Base-by-base conservation (phyloP, 495 filamentous ascomycete species). In the Aspergillus avenaceus region DNA sequence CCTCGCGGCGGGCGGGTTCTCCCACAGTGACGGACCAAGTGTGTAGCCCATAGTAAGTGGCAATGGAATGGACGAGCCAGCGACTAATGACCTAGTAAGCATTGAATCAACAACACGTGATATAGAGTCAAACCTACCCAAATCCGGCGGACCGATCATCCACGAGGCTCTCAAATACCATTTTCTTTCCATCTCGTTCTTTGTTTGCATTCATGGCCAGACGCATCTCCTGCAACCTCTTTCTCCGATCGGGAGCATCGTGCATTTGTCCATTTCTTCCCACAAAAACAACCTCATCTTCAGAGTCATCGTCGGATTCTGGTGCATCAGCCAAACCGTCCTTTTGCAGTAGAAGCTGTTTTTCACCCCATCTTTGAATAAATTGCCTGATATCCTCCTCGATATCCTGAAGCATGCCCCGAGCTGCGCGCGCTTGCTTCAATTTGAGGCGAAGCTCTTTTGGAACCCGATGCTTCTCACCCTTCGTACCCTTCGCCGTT, bases 261-360 rank as follows among this genome's bases (percentile, higher is more conserved):
- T 82, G 82, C 84, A 84, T 88, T 47, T 72, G 75, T 5, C 87
- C 85, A 58, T 88, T 84, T 4, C 87, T 75, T 1, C 90, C 91
- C 8, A 96, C 84, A 64, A 96, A 97, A 3, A 97, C 90, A 55
- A 97, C 90, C 68, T 97, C 92, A 49, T 95, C 91, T 57, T 95
- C 90, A 29, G 86, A 74, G 44, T 74, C 72, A 18, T 72, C 84
- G 18, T 77, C 81, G 13, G 74, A 76, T 16, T 74, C 70, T 14
- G 76, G 63, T 1, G 63, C 72, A 47, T 79, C 74, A 6, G 76
- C 74, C 28, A 71, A 67, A 0, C 73, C 76, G 25, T 82, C 75
- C 42, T 72, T 63, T 42, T 50, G 52, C 3, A 67, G 53, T 34
- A 65, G 51, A 1, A 66, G 56, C 28, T 72, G 70, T 49, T 71